Percentiles rank a stretch among this genome's conserved stretches.
Evolutionary conservation across 306 rosid genomes (phyloP).

Genomic region (Vigna radiata): DNA sequence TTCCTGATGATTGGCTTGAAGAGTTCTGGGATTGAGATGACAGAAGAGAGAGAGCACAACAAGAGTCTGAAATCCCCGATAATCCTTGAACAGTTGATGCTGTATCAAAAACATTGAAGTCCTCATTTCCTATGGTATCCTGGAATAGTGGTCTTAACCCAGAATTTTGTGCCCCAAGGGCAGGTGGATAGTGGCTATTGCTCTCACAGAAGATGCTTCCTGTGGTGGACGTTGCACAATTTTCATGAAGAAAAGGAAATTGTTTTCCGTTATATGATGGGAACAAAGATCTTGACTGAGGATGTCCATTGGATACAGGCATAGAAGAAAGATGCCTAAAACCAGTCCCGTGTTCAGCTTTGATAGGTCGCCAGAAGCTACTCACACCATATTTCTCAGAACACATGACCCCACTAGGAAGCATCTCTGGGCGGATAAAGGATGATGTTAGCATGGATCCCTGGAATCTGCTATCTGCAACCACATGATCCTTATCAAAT

Average conservation of each 20-base stretch:
- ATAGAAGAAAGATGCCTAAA: slow-evolving; percentile 52
- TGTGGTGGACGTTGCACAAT: slow-evolving; percentile 51
- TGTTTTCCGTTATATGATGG: slow-evolving; percentile 55
- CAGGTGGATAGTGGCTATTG: slow-evolving; percentile 51
- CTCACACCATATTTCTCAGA: slow-evolving; percentile 55
- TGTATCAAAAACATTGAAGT: slow-evolving; percentile 60
- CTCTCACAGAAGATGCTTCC: slow-evolving; percentile 59
- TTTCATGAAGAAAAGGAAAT: slow-evolving; percentile 63
- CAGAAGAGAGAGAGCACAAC: slow-evolving; percentile 99
- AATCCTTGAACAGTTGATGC: slow-evolving; percentile 61
- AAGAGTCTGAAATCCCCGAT: slow-evolving; percentile 67
- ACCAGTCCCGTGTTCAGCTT: slow-evolving; percentile 57
- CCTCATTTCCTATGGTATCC: slow-evolving; percentile 61
- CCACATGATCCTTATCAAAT: slow-evolving; percentile 31
- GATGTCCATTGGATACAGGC: slow-evolving; percentile 55
- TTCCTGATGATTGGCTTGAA: slow-evolving; percentile 67
- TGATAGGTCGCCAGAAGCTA: slow-evolving; percentile 59
- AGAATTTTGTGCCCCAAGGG: slow-evolving; percentile 46
- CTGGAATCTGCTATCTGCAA: slow-evolving; percentile 65
- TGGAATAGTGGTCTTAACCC: slow-evolving; percentile 53
- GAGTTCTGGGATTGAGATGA: slow-evolving; percentile 86
- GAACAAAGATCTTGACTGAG: slow-evolving; percentile 54
- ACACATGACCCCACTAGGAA: slow-evolving; percentile 52
- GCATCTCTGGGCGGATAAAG: slow-evolving; percentile 73
- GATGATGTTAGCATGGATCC: slow-evolving; percentile 59